Conservation (phyloP, 768 basidiomycete species). For the Pisolithus albus region DNA sequence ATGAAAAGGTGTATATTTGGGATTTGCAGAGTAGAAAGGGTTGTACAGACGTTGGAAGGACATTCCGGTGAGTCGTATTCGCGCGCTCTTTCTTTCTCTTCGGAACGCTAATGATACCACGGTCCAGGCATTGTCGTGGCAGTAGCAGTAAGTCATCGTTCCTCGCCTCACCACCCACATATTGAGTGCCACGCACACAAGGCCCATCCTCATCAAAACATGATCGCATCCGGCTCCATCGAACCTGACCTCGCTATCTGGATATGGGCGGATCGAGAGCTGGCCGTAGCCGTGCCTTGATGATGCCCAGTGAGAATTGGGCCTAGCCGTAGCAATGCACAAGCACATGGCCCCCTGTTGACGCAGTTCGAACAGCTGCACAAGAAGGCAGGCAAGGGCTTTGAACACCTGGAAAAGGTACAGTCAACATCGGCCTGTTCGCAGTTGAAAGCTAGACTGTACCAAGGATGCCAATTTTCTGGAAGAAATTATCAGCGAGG, state of each 20-base stretch:
- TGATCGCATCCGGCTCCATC: conserved; percentile 83
- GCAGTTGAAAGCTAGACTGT: too few species aligned
- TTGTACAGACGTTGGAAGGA: conserved; percentile 73
- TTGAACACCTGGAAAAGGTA: too few species aligned
- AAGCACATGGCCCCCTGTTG: too few species aligned
- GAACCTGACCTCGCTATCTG: conserved; percentile 77
- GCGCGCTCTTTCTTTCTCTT: neutral
- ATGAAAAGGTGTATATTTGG: too few species aligned
- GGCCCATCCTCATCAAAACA: conserved; percentile 83
- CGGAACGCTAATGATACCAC: neutral
- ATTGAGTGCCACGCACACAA: conserved; percentile 20
- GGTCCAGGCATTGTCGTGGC: conserved; percentile 6
- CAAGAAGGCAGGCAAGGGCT: too few species aligned
- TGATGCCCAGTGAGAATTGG: neutral
- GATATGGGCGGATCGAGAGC: conserved; percentile 64
- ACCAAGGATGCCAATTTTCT: too few species aligned
- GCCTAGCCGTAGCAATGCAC: too few species aligned
- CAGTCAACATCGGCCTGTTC: too few species aligned
- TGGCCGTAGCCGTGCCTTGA: conserved; percentile 3
- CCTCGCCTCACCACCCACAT: neutral
- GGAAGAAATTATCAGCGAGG: too few species aligned
- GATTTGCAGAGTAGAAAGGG: too few species aligned
- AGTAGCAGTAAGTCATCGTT: conserved; percentile 2
- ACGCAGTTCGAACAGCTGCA: too few species aligned
- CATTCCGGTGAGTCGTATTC: conserved; percentile 51